Evolutionary conservation across 768 basidiomycete species (phyloP).

Genomic region (Leccinum barrowsii): DNA sequence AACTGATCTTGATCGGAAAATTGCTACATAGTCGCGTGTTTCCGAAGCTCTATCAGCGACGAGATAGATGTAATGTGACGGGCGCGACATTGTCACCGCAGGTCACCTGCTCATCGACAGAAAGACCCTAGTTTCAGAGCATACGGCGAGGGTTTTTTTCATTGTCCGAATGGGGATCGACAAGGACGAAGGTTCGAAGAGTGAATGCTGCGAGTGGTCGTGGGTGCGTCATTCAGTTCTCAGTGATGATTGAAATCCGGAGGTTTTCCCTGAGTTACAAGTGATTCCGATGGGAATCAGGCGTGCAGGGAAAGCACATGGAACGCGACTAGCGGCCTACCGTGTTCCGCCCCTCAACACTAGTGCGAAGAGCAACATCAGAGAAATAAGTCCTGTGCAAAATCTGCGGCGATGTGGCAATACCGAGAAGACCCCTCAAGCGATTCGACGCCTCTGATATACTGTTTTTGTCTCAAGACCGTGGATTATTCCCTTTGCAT

Average conservation of each 20-base stretch:
- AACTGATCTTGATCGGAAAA: slow-evolving; percentile 1
- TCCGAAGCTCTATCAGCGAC: slow-evolving; percentile 1
- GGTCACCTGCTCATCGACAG: not conserved
- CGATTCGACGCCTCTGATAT: not conserved
- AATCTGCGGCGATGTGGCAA: not conserved
- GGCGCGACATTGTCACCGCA: not conserved
- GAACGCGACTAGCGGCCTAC: not conserved
- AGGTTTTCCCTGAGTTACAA: not conserved
- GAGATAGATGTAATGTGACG: not conserved
- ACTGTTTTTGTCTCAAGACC: not conserved
- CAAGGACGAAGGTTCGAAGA: not conserved
- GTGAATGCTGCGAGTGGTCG: not conserved
- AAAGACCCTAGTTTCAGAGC: slow-evolving; percentile 8
- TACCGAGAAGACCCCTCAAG: not conserved
- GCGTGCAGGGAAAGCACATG: slow-evolving; percentile 3
- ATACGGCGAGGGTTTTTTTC: not conserved
- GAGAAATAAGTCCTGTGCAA: not conserved
- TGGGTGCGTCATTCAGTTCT: not conserved
- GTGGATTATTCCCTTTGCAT: not conserved
- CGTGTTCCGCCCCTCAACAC: not conserved
- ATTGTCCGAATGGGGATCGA: slow-evolving; percentile 6
- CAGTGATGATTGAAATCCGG: not conserved
- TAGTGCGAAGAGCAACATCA: not conserved
- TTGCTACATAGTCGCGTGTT: not conserved
- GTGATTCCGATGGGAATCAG: slow-evolving; percentile 7